Conservation (phyloP, 2,329 filamentous ascomycete genomes). For the Cytospora paraplurivora region DNA sequence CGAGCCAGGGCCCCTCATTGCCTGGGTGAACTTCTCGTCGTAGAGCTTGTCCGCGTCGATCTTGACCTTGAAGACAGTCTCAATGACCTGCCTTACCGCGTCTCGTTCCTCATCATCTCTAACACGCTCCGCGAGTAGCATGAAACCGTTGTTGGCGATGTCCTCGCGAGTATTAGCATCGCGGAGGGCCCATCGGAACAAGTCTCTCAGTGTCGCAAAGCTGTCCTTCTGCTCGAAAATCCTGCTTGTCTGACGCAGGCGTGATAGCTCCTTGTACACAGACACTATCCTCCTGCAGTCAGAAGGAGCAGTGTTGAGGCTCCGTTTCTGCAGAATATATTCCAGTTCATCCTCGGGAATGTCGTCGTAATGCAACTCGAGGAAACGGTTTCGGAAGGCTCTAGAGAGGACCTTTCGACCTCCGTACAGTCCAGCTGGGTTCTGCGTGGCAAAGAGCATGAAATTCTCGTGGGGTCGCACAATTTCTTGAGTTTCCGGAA, state of each 20-base stretch:
- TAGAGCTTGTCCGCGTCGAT: conserved; percentile 79
- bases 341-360: conserved; percentile 95
- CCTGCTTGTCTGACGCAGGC: conserved; percentile 84
- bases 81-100: conserved; percentile 85
- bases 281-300: conserved; percentile 90
- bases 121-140: conserved; percentile 93
- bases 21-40: conserved; percentile 57
- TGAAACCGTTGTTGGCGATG: conserved; percentile 89
- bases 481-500: conserved; percentile 94
- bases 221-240: conserved; percentile 97
- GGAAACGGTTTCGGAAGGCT: conserved; percentile 93
- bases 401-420: conserved; percentile 90
- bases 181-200: conserved; percentile 93
- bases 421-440: conserved; percentile 92
- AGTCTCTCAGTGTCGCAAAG: conserved; percentile 91
- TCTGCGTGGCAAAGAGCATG: conserved; percentile 97
- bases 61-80: conserved; percentile 83
- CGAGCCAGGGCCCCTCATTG: conserved; percentile 52
- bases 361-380: conserved; percentile 97
- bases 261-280: conserved; percentile 90
- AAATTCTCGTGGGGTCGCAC: conserved; percentile 92
- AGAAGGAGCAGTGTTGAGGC: conserved; percentile 82
- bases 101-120: conserved; percentile 84
- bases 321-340: conserved; percentile 85
- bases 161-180: conserved; percentile 84